Percentiles rank a stretch among this genome's conserved stretches.
phyloP scores from a whole-genome alignment of 169 alveolate species.

The Blepharisma undulans region DNA sequence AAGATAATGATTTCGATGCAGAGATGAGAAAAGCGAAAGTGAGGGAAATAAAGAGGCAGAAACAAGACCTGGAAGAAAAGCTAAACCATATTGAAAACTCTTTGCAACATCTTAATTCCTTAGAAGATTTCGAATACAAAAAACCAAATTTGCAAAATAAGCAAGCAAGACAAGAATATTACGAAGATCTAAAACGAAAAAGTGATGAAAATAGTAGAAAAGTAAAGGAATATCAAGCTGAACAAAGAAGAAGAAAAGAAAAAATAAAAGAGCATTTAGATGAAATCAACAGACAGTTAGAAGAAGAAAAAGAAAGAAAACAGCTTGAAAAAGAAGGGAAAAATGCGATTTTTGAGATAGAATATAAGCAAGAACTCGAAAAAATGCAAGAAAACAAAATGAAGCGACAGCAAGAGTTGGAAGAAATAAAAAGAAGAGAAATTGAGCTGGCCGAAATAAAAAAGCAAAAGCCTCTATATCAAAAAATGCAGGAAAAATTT shows the following conservation, averaged over 20 bases:
- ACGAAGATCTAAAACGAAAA: conserved; percentile 3
- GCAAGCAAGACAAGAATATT: neutral
- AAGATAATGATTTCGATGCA: neutral
- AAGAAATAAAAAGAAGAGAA: neutral
- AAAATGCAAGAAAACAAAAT: conserved; percentile 1
- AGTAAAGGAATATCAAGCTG: neutral
- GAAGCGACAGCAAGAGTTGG: neutral
- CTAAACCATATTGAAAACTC: neutral
- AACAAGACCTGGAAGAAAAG: neutral
- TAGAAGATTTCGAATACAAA: neutral
- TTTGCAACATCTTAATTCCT: neutral
- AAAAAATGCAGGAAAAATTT: conserved; percentile 1
- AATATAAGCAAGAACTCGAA: neutral
- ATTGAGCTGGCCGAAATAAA: neutral
- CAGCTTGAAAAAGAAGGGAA: neutral
- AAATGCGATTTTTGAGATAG: neutral
- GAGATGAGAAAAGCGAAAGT: neutral
- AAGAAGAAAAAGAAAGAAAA: neutral
- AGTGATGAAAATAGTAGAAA: conserved; percentile 14
- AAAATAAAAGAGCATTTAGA: neutral
- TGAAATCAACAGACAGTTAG: neutral
- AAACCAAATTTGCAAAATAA: conserved; percentile 5
- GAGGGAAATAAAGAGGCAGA: neutral
- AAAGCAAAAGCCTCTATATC: neutral
- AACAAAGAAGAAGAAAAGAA: neutral